These are phyloP conservation scores for Durusdinium trenchii DNA, from an alignment of 73 alveolate genomes.

Conservation along the genomic window DNA sequence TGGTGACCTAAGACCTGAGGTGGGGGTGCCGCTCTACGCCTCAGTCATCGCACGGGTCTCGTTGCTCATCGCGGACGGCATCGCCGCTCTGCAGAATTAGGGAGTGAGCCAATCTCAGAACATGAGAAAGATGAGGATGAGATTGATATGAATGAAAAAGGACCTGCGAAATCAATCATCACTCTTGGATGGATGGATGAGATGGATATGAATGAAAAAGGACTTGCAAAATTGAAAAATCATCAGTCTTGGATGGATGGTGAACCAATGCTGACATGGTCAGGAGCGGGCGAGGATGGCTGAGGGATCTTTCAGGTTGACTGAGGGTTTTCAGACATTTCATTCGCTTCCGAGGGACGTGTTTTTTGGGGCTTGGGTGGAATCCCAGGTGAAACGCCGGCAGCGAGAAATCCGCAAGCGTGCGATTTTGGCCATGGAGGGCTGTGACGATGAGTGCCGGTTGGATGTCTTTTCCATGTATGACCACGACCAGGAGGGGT, in stretches of 20 bases:
- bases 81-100: neutral
- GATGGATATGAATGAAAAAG: neutral
- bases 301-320: too few species aligned
- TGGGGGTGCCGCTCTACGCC: slow-evolving; percentile 77
- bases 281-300: too few species aligned
- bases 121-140: too few species aligned
- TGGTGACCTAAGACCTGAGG: too few species aligned
- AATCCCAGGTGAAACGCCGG: slow-evolving; percentile 10
- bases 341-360: too few species aligned
- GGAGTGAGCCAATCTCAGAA: neutral
- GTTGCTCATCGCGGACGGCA: slow-evolving; percentile 41
- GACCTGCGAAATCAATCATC: neutral
- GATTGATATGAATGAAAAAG: neutral
- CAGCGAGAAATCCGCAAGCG: slow-evolving; percentile 50
- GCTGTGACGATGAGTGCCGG: slow-evolving; percentile 72
- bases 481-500: neutral
- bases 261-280: too few species aligned
- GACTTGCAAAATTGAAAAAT: neutral
- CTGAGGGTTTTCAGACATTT: too few species aligned
- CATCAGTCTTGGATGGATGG: neutral
- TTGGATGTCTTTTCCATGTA: slow-evolving; percentile 80
- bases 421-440: slow-evolving; percentile 44
- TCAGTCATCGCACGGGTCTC: slow-evolving; percentile 51
- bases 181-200: neutral
- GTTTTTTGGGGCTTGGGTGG: too few species aligned